A percentile compares a stretch with the other conserved stretches of the same genome.
Evolutionary conservation across 176 grass and related monocot species (phyloP).

Genomic region (Rhipidocladum racemiflorum): DNA sequence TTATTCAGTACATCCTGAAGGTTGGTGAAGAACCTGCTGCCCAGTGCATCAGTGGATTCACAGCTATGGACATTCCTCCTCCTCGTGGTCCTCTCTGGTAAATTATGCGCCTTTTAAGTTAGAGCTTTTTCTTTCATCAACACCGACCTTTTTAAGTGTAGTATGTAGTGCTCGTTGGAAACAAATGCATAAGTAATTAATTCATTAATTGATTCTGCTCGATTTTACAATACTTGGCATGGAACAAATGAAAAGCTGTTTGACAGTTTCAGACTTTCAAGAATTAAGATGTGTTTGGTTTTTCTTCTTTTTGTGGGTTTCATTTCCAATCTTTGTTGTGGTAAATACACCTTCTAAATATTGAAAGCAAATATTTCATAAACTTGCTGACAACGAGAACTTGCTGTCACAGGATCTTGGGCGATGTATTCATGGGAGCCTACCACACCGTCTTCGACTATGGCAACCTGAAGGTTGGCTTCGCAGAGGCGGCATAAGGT

Average conservation of each 20-base stretch:
- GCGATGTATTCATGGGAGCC: constrained; percentile 90
- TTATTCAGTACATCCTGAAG: constrained; percentile 69
- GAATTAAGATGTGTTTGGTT: not conserved
- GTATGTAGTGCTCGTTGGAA: not conserved
- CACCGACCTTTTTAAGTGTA: not conserved
- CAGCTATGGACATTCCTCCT: constrained; percentile 74
- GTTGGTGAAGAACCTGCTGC: constrained; percentile 45
- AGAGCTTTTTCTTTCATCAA: not conserved
- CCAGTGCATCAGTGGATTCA: constrained; percentile 88
- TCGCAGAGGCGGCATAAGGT: constrained; percentile 62
- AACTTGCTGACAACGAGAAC: not conserved
- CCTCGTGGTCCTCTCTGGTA: constrained; percentile 88
- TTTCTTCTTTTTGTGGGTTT: not conserved
- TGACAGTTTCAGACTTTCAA: not conserved
- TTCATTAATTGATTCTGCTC: not conserved
- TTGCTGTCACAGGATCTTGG: constrained; percentile 62
- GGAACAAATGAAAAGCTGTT: not conserved
- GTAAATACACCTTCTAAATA: not conserved
- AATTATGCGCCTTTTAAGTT: not conserved
- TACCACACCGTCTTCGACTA: constrained; percentile 96
- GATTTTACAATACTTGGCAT: not conserved
- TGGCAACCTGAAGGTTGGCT: constrained; percentile 76
- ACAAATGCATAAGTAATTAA: not conserved
- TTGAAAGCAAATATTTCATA: not conserved
- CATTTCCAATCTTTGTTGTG: not conserved